Evolutionary conservation across 139 green algal species (phyloP), one percentile per base, ranked within the genome.

Genomic region (Chlamydomonas eustigma): DNA sequence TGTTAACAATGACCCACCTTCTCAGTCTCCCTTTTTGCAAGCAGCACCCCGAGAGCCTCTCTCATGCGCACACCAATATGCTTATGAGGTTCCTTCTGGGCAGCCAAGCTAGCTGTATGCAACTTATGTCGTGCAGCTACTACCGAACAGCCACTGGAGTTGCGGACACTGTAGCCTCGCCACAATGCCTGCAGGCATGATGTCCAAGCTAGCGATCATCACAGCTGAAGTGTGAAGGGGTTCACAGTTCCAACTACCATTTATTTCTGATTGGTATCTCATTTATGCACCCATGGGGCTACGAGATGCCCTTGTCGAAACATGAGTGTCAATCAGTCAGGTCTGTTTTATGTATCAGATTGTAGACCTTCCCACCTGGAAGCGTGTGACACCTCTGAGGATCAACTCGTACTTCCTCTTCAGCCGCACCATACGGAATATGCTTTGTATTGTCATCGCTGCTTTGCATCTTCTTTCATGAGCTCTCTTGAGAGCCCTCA

Each of bases 111-210:
- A 8, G 80, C 83, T 4, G 78, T 77, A 4, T 44, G 73, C 34
- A 94, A 64, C 30, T 85, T 79, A 8, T 38, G 37, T 2, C 87
- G 78, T 2, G 84, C 78, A 33, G 85, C 76, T 12, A 38, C 71
- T 64, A 79, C 77, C 35, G 52, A 6, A 4, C 6, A 6, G 12
- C 52, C 52, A 31, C 52, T 33, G 6, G 12, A 6, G 18, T 28
- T 25, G n/a, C 81, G 76, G 58, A 90, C 81, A 0, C n/a, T 24
- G 51, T 76, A 73, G 24, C 88, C 89, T 0, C 88, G 83, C 85
- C 87, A 93, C 31, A 77, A 52, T 1, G 84, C 83, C 88, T 94
- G 87, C 63, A n/a, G n/a, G n/a, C n/a, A n/a, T n/a, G n/a, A n/a
- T n/a, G n/a, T n/a, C n/a, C n/a, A n/a, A n/a, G n/a, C n/a, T n/a